Evolutionary conservation across 192 early-diverging fungal species (phyloP).

Genomic region (Chytriomyces hyalinus): DNA sequence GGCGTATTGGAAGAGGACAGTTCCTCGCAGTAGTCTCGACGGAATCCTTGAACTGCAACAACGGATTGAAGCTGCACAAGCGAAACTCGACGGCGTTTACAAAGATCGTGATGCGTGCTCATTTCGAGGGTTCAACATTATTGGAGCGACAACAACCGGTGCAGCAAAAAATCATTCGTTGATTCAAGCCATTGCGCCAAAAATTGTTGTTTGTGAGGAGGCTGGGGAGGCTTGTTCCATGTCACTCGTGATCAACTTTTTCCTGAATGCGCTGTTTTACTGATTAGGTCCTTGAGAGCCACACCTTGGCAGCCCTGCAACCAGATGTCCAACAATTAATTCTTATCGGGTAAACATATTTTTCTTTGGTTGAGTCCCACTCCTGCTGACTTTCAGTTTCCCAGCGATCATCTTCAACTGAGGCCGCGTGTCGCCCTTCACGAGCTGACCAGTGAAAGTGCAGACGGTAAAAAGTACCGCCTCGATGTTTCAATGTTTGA

Average conservation of each 20-base stretch:
- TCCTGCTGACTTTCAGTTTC: background rate
- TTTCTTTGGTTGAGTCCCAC: background rate
- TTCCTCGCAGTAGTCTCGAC: constrained; percentile 13
- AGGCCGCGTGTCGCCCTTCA: constrained; percentile 23
- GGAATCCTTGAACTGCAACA: constrained; percentile 24
- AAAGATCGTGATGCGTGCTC: constrained; percentile 37
- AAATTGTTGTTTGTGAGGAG: constrained; percentile 50
- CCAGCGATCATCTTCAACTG: constrained; percentile 43
- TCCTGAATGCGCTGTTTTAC: background rate
- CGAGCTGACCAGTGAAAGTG: constrained; percentile 11
- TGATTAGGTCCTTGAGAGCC: constrained; percentile 33
- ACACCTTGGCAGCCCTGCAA: constrained; percentile 37
- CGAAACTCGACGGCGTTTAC: constrained; percentile 21
- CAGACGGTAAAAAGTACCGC: constrained; percentile 27
- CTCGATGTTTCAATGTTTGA: constrained; percentile 50
- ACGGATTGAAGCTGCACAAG: constrained; percentile 5
- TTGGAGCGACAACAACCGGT: constrained; percentile 67
- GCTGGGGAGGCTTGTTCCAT: constrained; percentile 34
- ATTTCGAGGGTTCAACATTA: constrained; percentile 41
- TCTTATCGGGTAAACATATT: constrained; percentile 36
- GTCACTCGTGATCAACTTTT: background rate
- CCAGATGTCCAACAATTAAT: constrained; percentile 38
- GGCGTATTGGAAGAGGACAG: constrained; percentile 41
- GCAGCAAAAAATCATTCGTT: constrained; percentile 58
- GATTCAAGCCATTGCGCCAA: constrained; percentile 34